A percentile compares a stretch with the other conserved stretches of the same genome.
Conservation (phyloP, 257 asterid species). For the Nicotiana knightiana region DNA sequence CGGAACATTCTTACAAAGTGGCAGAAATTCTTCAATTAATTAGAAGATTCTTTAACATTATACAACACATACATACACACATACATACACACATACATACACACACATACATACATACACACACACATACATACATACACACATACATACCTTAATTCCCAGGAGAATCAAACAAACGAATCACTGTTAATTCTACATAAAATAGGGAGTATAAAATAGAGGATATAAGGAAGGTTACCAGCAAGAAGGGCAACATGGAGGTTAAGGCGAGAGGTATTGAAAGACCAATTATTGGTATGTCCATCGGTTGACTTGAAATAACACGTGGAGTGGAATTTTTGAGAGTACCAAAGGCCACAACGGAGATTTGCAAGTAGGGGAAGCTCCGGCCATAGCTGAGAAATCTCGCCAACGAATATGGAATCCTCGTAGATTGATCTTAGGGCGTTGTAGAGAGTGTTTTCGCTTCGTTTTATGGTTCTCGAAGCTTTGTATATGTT, state of each 20-base stretch:
- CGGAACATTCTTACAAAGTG: neutral
- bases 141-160: neutral
- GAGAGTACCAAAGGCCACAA: conserved; percentile 90
- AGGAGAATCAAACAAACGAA: neutral
- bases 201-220: neutral
- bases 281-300: conserved; percentile 84
- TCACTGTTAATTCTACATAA: neutral
- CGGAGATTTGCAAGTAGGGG: conserved; percentile 93
- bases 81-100: neutral
- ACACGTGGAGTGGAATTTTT: conserved; percentile 54
- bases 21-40: neutral
- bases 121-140: too few species aligned
- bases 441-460: conserved; percentile 69
- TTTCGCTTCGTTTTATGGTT: conserved; percentile 66
- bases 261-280: conserved; percentile 84
- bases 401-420: conserved; percentile 78
- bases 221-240: conserved; percentile 29
- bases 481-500: conserved; percentile 69
- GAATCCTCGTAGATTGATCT: conserved; percentile 94
- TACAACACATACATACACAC: neutral
- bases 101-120: too few species aligned
- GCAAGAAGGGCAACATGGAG: conserved; percentile 84
- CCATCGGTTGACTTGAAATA: conserved; percentile 99
- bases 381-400: conserved; percentile 84
- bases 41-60: neutral